Percentiles rank a stretch among this genome's conserved stretches.
Evolutionary conservation across 1,139 yeast genomes (phyloP).

Genomic region (Geotrichum australiense): DNA sequence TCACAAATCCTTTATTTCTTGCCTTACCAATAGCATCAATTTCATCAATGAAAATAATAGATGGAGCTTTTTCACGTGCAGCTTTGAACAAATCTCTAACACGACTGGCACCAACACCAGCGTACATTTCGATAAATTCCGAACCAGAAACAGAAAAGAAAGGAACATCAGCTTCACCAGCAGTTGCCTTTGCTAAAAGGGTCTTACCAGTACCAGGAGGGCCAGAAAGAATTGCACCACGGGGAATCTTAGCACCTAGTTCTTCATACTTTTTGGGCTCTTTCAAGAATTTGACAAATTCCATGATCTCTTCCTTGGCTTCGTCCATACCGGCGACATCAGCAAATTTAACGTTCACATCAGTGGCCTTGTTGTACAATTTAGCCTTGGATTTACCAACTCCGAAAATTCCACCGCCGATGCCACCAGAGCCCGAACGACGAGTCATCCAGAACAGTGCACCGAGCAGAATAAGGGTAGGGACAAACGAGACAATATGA

Average conservation of each 20-base stretch:
- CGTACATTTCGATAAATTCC: slow-evolving; percentile 73
- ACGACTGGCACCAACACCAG: slow-evolving; percentile 92
- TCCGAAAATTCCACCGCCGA: slow-evolving; percentile 42
- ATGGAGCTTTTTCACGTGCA: slow-evolving; percentile 84
- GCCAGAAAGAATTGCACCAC: slow-evolving; percentile 95
- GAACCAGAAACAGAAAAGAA: slow-evolving; percentile 91
- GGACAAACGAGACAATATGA: slow-evolving; percentile 65
- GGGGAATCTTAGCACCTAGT: slow-evolving; percentile 92
- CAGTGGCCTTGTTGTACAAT: slow-evolving; percentile 85
- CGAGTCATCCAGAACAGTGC: slow-evolving; percentile 60
- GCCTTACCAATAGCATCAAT: slow-evolving; percentile 98
- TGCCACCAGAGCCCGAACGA: slow-evolving; percentile 47
- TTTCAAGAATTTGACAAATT: slow-evolving; percentile 86
- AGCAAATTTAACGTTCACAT: slow-evolving; percentile 76
- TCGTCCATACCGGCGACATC: slow-evolving; percentile 98
- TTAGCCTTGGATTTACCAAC: slow-evolving; percentile 88
- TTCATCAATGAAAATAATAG: slow-evolving; percentile 93
- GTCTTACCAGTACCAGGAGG: slow-evolving; percentile 99
- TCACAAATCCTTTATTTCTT: slow-evolving; percentile 74
- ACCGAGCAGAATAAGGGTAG: slow-evolving; percentile 76
- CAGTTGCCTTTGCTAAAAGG: slow-evolving; percentile 95
- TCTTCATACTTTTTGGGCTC: slow-evolving; percentile 84
- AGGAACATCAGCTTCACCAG: slow-evolving; percentile 94
- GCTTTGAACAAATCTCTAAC: slow-evolving; percentile 82
- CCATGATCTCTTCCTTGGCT: slow-evolving; percentile 98